Base-by-base conservation (phyloP, 805 yeast species). In the Lachancea thermotolerans region DNA sequence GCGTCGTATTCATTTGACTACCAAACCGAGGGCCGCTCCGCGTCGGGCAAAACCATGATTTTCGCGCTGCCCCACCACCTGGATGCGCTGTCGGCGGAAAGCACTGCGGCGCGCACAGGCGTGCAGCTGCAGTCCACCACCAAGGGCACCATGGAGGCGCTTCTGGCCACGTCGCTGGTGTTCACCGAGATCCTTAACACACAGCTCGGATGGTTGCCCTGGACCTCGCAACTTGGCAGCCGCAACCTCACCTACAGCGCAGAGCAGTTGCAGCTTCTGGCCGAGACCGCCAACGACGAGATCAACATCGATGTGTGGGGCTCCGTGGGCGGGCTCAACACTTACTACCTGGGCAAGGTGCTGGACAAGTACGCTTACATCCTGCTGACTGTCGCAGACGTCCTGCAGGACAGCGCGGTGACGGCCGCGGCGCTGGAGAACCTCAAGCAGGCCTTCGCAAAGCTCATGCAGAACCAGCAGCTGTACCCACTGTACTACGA, bases 291-390 rank as follows among this genome's bases (percentile, higher is more conserved):
- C 2, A 70, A 72, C 49, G 52, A 55, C 25, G 81, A 78, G 51
- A 59, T 75, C 45, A 54, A 64, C 33, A 77, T 72, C 35, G 74
- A 77, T 51, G 73, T 79, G 39, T 57, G 66, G 8, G 46, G 55
- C 10, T 60, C 77, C 9, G 71, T 76, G 35, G 53, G 61, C 2
- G 56, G 54, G 3, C 53, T 63, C 54, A 74, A 78, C 12, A 75
- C 66, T 46, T 79, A 79, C 55, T 73, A 56, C 48, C 59, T 77
- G 14, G 84, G 82, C 44, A 78, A 79, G 54, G 66, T 72, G 11
- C 48, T 77, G 29, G 82, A 76, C 58, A 78, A 77, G 53, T 79
- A 74, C 55, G 79, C 82, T 8, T 74, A 77, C 57, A 73, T 79
- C 40, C 65, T 78, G 46, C 68, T 75, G 46, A 75, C 75, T 10